phyloP scores from a whole-genome alignment of 352 stramenopile species.

The Pilasporangium apinafurcum region DNA sequence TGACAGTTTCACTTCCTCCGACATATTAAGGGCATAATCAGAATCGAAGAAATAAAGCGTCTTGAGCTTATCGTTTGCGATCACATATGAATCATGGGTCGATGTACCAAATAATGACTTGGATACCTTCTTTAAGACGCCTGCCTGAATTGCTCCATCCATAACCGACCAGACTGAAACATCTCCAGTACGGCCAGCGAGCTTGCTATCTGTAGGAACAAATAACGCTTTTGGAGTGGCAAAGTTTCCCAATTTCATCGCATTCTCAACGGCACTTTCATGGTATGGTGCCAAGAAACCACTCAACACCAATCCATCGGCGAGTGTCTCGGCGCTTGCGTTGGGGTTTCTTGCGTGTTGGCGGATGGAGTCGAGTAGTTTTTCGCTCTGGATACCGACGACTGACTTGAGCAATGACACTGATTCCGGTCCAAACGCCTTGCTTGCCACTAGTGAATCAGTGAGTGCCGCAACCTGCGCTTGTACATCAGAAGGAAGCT shows the following conservation, averaged over 20 bases:
- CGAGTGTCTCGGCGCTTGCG: constrained; percentile 11
- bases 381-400: constrained; percentile 9
- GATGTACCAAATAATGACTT: not conserved
- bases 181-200: not conserved
- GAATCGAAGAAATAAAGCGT: constrained; percentile 10
- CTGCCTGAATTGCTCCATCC: constrained; percentile 4
- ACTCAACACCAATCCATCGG: constrained; percentile 22
- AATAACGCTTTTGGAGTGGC: constrained; percentile 9
- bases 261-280: constrained; percentile 6
- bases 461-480: constrained; percentile 10
- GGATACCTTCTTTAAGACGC: constrained; percentile 1
- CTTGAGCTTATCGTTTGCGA: constrained; percentile 5
- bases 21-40: not conserved
- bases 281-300: constrained; percentile 17
- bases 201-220: not conserved
- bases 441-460: constrained; percentile 1
- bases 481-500: constrained; percentile 13
- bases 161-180: not conserved
- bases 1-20: not conserved
- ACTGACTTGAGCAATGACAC: constrained; percentile 13
- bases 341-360: constrained; percentile 13
- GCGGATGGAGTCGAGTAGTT: constrained; percentile 12
- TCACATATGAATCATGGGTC: constrained; percentile 5
- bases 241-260: constrained; percentile 14
- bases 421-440: constrained; percentile 11